These are phyloP conservation scores for Fragilariopsis cylindrus DNA, from an alignment of 108 stramenopile genomes.

Conservation along the genomic window DNA sequence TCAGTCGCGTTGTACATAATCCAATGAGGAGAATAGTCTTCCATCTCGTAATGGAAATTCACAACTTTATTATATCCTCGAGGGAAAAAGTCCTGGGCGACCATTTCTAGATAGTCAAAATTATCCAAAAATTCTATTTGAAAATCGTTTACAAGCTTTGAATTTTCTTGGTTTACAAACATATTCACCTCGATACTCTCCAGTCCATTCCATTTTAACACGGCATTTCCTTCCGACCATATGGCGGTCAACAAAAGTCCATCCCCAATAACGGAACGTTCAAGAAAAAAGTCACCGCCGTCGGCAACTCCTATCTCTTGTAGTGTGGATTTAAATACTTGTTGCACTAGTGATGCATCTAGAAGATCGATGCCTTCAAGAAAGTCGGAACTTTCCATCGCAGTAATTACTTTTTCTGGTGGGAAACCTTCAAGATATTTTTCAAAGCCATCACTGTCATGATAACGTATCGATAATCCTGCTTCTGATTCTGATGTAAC, in stretches of 20 bases:
- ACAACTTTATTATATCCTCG: conserved; percentile 61
- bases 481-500: too few species aligned
- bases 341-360: too few species aligned
- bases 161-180: conserved; percentile 19
- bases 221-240: conserved; percentile 37
- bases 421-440: too few species aligned
- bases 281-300: too few species aligned
- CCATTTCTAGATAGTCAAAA: not conserved
- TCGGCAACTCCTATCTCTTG: too few species aligned
- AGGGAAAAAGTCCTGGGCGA: conserved; percentile 25
- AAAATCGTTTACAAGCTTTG: not conserved
- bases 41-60: conserved; percentile 32
- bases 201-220: conserved; percentile 63
- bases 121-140: not conserved
- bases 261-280: conserved; percentile 47
- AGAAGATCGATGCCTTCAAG: too few species aligned
- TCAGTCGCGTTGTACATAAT: not conserved
- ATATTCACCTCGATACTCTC: conserved; percentile 57
- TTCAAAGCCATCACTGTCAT: too few species aligned
- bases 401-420: too few species aligned
- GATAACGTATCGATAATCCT: too few species aligned
- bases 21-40: conserved; percentile 4
- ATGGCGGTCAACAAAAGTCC: conserved; percentile 47
- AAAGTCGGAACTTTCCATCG: too few species aligned
- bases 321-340: too few species aligned